Base-by-base conservation (phyloP, 192 early-diverging fungal species). In the Umbelopsis vinacea region DNA sequence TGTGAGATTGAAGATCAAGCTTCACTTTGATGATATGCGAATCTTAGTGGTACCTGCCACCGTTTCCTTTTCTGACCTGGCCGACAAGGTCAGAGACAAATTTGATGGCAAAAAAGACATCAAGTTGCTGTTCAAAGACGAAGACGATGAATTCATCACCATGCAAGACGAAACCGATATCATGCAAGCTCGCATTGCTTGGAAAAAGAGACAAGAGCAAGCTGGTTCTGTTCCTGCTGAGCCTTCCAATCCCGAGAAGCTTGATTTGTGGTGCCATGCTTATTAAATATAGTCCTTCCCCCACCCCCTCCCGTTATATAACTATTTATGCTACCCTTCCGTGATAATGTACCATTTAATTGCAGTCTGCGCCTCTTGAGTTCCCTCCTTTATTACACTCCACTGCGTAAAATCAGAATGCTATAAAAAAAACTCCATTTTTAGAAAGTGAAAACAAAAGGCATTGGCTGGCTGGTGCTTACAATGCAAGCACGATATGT, bases 81-180 rank as follows among this genome's bases (percentile, higher is more conserved):
- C 80, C 0, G 60, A 73, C 38, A 63, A 83, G 11, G 81, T 93
- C 6, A 80, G 87, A 33, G 85, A 85, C 40, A 94, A 94, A 71
- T 92, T 93, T 72, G 71, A 80, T 14, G 71, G 69, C 29, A 29
- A 29, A 0, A 74, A 67, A 50, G 73, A 75, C 1, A 71, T 95
- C 60, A 82, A 84, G 29, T 76, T 97, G 33, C 88, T 91, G 72
- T 97, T 96, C 77, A 88, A 88, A 77, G 96, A 97, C 68, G 94
- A 95, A 74, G 94, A 95, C 52, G 88, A 87, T 43, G 90, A 92
- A 75, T 84, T 92, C 76, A 87, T 96, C 14, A 78, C 90, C 50
- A 93, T 97, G 88, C 90, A 89, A 29, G 95, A 97, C 75, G 89
- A 97, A 43, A 95, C 96, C 43, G 96, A 97, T 80, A 89, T 92